A percentile compares a stretch with the other conserved stretches of the same genome.
Evolutionary conservation across 2,329 filamentous ascomycete genomes (phyloP).

Genomic region (Colletotrichum tropicicola): DNA sequence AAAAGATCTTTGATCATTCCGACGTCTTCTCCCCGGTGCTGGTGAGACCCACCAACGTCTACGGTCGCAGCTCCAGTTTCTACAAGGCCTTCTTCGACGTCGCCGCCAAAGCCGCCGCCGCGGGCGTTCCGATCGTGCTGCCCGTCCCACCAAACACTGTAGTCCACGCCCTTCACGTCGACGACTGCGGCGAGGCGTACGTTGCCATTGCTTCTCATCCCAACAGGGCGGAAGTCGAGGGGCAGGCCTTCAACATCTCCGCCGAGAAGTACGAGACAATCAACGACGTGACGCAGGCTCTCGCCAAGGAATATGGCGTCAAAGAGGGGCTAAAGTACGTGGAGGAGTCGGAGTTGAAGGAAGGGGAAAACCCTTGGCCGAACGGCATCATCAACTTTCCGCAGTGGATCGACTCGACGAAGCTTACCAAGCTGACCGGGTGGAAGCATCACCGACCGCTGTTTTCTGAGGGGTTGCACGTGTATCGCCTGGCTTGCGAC

Average conservation of each 20-base stretch:
- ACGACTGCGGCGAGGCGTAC: constrained; percentile 59
- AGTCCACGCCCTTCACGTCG: constrained; percentile 56
- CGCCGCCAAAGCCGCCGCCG: constrained; percentile 32
- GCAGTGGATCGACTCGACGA: constrained; percentile 54
- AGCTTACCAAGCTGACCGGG: constrained; percentile 48
- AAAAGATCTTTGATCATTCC: constrained; percentile 46
- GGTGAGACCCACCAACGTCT: constrained; percentile 56
- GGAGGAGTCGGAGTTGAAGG: constrained; percentile 26
- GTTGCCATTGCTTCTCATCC: constrained; percentile 51
- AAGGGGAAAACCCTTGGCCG: constrained; percentile 25
- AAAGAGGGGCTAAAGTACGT: constrained; percentile 39
- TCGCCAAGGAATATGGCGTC: constrained; percentile 51
- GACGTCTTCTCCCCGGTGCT: constrained; percentile 53
- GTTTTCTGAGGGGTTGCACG: constrained; percentile 46
- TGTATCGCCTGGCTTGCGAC: constrained; percentile 50
- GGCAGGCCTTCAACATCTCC: constrained; percentile 57
- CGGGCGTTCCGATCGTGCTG: constrained; percentile 38
- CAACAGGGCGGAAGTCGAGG: constrained; percentile 41
- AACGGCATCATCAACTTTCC: constrained; percentile 43
- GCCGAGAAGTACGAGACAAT: constrained; percentile 53
- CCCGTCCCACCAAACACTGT: constrained; percentile 46
- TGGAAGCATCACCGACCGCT: constrained; percentile 48
- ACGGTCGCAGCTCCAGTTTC: constrained; percentile 54
- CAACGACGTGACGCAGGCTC: constrained; percentile 44
- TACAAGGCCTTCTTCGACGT: constrained; percentile 50